These are phyloP conservation scores for Didymella keratinophila DNA, from an alignment of 2,329 filamentous ascomycete species.

Conservation along the genomic window DNA sequence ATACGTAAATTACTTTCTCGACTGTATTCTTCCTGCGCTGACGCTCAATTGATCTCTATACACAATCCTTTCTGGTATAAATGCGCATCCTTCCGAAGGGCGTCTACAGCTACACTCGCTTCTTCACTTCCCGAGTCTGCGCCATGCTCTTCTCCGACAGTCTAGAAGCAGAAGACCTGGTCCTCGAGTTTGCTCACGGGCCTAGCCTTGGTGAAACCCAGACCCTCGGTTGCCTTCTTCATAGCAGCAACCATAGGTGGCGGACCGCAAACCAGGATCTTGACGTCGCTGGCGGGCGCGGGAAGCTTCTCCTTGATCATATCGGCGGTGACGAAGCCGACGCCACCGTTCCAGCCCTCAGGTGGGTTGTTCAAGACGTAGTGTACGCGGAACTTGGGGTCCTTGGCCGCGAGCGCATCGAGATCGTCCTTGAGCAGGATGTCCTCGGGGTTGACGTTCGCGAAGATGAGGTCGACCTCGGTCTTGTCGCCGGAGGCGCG, in stretches of 20 bases:
- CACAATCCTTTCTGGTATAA: not conserved
- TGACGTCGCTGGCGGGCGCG: constrained; percentile 83
- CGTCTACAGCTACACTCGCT: not conserved
- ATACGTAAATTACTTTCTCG: not conserved
- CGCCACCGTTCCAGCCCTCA: constrained; percentile 87
- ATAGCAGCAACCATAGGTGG: constrained; percentile 96
- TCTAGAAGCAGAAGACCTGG: constrained; percentile 94
- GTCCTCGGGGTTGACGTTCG: constrained; percentile 92
- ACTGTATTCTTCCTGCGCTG: not conserved
- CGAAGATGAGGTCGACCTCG: constrained; percentile 88
- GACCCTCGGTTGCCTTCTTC: constrained; percentile 91
- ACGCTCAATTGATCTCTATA: constrained; percentile 4
- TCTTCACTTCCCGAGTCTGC: not conserved
- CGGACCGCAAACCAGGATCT: constrained; percentile 92
- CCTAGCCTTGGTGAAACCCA: constrained; percentile 90
- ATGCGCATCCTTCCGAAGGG: not conserved
- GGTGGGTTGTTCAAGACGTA: constrained; percentile 98
- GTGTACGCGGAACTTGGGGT: constrained; percentile 84
- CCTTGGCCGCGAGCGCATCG: constrained; percentile 77
- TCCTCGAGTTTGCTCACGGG: constrained; percentile 98
- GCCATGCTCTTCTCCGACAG: not conserved
- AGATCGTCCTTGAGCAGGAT: constrained; percentile 94
- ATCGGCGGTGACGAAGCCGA: constrained; percentile 92
- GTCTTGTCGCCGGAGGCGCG: constrained; percentile 79
- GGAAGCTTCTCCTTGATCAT: constrained; percentile 93